Conservation (phyloP, 768 basidiomycete genomes). For the Phanerochaete carnosa region DNA sequence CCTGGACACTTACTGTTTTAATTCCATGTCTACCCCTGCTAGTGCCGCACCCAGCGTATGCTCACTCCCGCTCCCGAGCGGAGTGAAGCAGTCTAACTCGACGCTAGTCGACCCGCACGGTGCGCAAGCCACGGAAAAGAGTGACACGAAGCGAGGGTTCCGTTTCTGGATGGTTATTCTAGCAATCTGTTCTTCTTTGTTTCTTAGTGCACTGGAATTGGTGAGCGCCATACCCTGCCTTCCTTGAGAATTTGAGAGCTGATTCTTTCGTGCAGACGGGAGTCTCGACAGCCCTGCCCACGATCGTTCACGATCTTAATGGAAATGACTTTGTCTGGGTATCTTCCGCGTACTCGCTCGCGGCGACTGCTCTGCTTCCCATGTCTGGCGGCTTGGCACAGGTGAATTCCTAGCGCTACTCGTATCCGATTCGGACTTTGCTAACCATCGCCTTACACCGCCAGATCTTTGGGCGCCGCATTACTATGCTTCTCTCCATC, state of each 20-base stretch:
- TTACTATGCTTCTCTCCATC: constrained; percentile 25
- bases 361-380: constrained; percentile 31
- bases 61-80: not conserved
- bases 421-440: not conserved
- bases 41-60: not conserved
- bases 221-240: not conserved
- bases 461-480: constrained; percentile 32
- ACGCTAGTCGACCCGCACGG: not conserved
- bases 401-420: not conserved
- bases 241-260: no score
- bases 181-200: constrained; percentile 16
- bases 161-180: constrained; percentile 19
- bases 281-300: constrained; percentile 19
- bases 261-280: no score
- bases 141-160: constrained; percentile 5
- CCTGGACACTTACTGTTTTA: not conserved
- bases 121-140: not conserved
- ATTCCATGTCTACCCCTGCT: not conserved
- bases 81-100: not conserved
- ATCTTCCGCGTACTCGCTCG: constrained; percentile 30
- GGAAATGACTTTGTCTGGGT: constrained; percentile 22
- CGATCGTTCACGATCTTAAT: constrained; percentile 11
- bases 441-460: not conserved
- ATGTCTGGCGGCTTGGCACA: constrained; percentile 28
- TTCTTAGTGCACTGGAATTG: constrained; percentile 21